Base-by-base conservation (phyloP, 2,329 filamentous ascomycete genomes). In the Exophiala lecanii-corni region DNA sequence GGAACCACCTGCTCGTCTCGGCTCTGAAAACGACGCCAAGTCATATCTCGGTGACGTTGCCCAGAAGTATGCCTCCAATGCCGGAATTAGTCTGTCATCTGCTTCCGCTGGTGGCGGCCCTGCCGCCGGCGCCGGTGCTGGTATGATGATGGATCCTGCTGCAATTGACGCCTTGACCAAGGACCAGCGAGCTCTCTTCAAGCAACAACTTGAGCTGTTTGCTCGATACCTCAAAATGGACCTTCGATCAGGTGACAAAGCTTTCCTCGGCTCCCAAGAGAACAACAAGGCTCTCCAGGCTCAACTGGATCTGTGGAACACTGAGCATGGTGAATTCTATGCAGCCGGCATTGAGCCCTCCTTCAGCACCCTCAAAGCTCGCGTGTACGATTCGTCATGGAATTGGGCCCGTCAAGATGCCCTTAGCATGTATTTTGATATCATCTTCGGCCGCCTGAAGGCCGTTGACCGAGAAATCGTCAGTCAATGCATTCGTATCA, bases 101-200 rank as follows among this genome's bases (percentile, higher is more conserved):
- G 81, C 84, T 19, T 62, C 72, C 15, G 77, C 86, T 18, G 79
- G 84, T 39, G 84, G 82, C 48, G 88, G 87, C 52, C 78, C 78
- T 49, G 83, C 75, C 42, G 84, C 77, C 49, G 79, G 74, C 44
- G 78, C 75, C 42, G 57, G 55, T 33, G 85, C 79, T 54, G 91
- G 89, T 62, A 97, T 98, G 92, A 95, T 98, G 87, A 97, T 98
- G 89, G 92, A 98, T 60, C 92, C 92, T 6, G 92, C 91, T 28
- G 92, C 92, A 40, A 84, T 98, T 53, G 92, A 98, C 64, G 92
- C 92, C 10, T 76, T 98, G 41, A 98, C 92, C 60, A 97, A 97
- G 67, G 92, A 97, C 61, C 92, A 98, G 68, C 82, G 85, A 52
- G 85, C 88, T 18, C 76, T 98, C 1, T 97, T 97, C 81, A 97